Evolutionary conservation across 2,329 filamentous ascomycete genomes (phyloP).

Genomic region (Lachnellula occidentalis): DNA sequence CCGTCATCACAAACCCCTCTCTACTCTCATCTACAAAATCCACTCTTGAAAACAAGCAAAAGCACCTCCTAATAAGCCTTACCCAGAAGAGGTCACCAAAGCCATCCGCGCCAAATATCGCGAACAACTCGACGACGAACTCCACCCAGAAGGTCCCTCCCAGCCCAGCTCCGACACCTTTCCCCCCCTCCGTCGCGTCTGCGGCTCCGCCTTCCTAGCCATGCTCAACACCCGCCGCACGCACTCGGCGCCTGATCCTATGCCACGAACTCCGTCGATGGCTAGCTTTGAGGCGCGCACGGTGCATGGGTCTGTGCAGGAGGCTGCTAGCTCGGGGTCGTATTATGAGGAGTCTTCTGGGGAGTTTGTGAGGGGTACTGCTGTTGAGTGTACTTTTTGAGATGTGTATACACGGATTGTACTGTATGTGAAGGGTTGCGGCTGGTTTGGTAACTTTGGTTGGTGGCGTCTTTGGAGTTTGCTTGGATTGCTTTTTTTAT

Average conservation of each 20-base stretch:
- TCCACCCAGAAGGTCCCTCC: neutral
- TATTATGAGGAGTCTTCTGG: too few species aligned
- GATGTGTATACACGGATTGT: too few species aligned
- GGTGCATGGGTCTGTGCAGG: too few species aligned
- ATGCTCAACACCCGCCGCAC: neutral
- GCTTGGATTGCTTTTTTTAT: too few species aligned
- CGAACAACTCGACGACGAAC: neutral
- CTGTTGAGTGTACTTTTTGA: too few species aligned
- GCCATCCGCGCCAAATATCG: neutral
- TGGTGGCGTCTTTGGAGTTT: too few species aligned
- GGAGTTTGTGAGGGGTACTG: too few species aligned
- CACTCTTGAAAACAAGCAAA: neutral
- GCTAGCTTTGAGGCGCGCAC: too few species aligned
- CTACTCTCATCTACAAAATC: neutral
- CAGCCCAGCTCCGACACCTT: too few species aligned
- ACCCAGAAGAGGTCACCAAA: neutral
- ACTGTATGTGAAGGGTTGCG: too few species aligned
- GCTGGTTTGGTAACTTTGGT: too few species aligned
- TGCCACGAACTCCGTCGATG: neutral
- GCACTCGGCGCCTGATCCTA: neutral
- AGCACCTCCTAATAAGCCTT: neutral
- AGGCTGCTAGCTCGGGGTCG: too few species aligned
- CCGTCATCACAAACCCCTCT: neutral
- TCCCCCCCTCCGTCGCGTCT: neutral
- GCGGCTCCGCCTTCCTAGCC: neutral